A percentile compares a stretch with the other conserved stretches of the same genome.
Conservation (phyloP, 2,329 filamentous ascomycete species). For the Microcera coccophila region DNA sequence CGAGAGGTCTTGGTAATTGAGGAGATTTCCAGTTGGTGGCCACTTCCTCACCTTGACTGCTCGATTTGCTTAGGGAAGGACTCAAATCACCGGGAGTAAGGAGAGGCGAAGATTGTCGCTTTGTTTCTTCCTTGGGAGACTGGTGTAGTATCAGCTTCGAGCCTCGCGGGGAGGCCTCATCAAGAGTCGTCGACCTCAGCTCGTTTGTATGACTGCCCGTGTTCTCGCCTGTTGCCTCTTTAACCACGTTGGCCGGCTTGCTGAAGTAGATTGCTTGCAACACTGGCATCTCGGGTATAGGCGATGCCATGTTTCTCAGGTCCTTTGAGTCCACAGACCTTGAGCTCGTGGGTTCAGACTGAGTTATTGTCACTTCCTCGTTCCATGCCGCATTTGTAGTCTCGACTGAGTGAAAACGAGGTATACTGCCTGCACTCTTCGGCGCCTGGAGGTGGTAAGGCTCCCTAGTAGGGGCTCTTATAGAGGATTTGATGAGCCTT, state of each 20-base stretch:
- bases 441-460: slow-evolving; percentile 50
- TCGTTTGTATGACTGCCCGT: slow-evolving; percentile 4
- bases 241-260: background rate
- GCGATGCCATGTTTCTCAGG: slow-evolving; percentile 26
- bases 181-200: no score
- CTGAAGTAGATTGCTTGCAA: slow-evolving; percentile 9
- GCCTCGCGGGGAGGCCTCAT: no score
- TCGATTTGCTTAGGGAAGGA: slow-evolving; percentile 32
- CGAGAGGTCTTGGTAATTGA: slow-evolving; percentile 45
- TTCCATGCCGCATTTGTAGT: slow-evolving; percentile 57
- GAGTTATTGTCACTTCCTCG: slow-evolving; percentile 54
- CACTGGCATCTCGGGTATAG: slow-evolving; percentile 23
- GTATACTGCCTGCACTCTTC: slow-evolving; percentile 36
- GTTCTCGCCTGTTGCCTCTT: background rate
- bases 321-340: slow-evolving; percentile 10
- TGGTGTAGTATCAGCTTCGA: no score
- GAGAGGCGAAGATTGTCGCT: slow-evolving; percentile 49
- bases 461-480: slow-evolving; percentile 47
- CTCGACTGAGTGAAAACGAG: slow-evolving; percentile 46
- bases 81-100: slow-evolving; percentile 38
- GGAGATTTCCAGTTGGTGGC: slow-evolving; percentile 48
- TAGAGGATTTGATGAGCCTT: slow-evolving; percentile 41
- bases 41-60: slow-evolving; percentile 38
- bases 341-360: slow-evolving; percentile 33
- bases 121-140: slow-evolving; percentile 27